Base-by-base conservation (phyloP, 257 asterid genomes). In the Jasminum sambac region DNA sequence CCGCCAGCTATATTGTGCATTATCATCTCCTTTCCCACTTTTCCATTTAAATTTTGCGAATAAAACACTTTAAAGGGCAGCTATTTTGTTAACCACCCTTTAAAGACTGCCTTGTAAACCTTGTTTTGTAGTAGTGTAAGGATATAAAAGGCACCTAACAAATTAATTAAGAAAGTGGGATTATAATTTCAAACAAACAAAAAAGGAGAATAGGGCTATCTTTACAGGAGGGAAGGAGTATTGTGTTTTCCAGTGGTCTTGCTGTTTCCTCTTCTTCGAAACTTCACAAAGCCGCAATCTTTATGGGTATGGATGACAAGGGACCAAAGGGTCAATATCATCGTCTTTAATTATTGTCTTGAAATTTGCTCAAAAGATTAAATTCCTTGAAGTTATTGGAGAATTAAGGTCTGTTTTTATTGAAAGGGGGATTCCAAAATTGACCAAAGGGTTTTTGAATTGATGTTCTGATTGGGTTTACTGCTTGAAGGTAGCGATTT, bases 311-410 rank as follows among this genome's bases (percentile, higher is more conserved):
- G 21, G 42, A 13, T 37, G 50, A 73, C 66, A 72, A 41, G 34
- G 59, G 74, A 23, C 74, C 60, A 52, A 79, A 79, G 71, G 77
- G 77, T 74, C 73, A 59, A 78, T 46, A 21, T 36, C 64, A n/a
- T 50, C 73, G 59, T 42, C 69, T 72, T 78, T 77, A 43, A 75
- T 72, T 37, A 34, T 55, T 73, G 74, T 69, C 76, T 63, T 68
- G 39, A 59, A 64, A 74, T 74, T 68, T 44, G 40, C 70, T 57
- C 23, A 65, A 44, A 39, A n/a, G 37, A 44, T 67, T 64, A 19
- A 13, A 30, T 23, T 41, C 9, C 30, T 46, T 38, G 42, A 5
- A 39, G 21, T 34, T 44, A 50, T 17, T 26, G 24, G 71, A 30
- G 64, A 36, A 34, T 43, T 65, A 71, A 42, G 74, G 72, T 63